Evolutionary conservation across 306 rosid genomes (phyloP), one percentile per base, ranked within the genome.

Genomic region (Notholithocarpus densiflorus): DNA sequence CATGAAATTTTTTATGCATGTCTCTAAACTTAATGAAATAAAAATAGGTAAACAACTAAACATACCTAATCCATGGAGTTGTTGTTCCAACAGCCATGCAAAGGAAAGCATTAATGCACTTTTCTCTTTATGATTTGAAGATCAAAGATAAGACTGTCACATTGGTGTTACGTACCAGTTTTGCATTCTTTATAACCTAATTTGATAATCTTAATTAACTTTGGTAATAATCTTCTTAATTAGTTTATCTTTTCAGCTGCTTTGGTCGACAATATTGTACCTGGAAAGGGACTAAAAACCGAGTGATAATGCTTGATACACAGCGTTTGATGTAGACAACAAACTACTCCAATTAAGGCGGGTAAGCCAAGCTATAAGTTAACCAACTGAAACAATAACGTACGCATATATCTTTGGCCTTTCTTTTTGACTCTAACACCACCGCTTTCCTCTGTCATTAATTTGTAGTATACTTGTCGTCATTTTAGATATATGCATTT

Each of bases 281-380:
- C 56, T 10, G 18, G 29, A n/a, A 21, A 70, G 14, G 74, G n/a
- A 43, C 12, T 56, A 18, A 2, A 11, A 45, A 8, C 24, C 9
- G 9, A 9, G 19, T 37, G 3, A n/a, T 43, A 10, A 37, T 34
- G 45, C 27, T 48, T 37, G 10, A 43, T 27, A 26, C 19, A 4
- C 1, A 26, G 0, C 4, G 5, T 43, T 7, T 81, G 81, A 81
- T 55, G 20, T 34, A 43, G 81, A 81, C 74, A 27, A 52, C 9
- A 61, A 81, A 76, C 85, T n/a, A 53, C 80, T 76, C 73, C 85
- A 69, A 52, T 62, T 71, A 59, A 32, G 61, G 71, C 66, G 77
- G 73, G 77, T 7, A 81, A 76, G 81, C 69, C 77, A 74, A 61
- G 68, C 54, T 17, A 21, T 18, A 1, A 6, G 40, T 6, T 6